Percentiles rank a stretch among this genome's conserved stretches.
phyloP scores from a whole-genome alignment of 306 rosid genomes.

The Cajanus cajan region DNA sequence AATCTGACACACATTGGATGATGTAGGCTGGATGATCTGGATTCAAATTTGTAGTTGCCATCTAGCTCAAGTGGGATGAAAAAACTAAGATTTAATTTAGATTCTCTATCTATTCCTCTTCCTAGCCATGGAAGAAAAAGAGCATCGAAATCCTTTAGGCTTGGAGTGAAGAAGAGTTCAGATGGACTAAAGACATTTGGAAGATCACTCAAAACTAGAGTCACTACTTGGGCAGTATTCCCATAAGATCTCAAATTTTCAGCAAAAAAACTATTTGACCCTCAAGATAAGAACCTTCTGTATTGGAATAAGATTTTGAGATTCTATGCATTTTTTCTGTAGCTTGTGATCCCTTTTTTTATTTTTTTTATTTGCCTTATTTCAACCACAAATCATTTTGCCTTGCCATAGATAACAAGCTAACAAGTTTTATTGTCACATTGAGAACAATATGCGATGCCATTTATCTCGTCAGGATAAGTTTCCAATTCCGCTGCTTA shows the following conservation, averaged over 20 bases:
- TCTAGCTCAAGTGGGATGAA: constrained; percentile 52
- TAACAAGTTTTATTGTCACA: constrained; percentile 50
- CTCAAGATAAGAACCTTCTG: constrained; percentile 79
- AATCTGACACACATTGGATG: constrained; percentile 28
- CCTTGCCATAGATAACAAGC: constrained; percentile 64
- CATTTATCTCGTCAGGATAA: constrained; percentile 69
- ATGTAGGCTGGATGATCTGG: constrained; percentile 72
- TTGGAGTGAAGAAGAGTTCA: constrained; percentile 62
- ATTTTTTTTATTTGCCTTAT: constrained; percentile 82
- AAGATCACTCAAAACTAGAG: constrained; percentile 60
- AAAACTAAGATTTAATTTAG: constrained; percentile 51
- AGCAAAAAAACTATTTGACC: constrained; percentile 66
- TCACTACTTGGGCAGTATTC: constrained; percentile 58
- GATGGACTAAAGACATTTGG: constrained; percentile 77
- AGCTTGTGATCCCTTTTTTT: constrained; percentile 83
- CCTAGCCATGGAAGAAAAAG: constrained; percentile 41
- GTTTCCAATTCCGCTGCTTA: constrained; percentile 70
- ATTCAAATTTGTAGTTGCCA: constrained; percentile 44
- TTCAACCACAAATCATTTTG: constrained; percentile 61
- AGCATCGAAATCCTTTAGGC: constrained; percentile 52
- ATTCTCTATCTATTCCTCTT: constrained; percentile 41
- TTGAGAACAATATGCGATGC: constrained; percentile 53
- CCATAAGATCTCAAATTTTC: constrained; percentile 81
- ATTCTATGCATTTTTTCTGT: constrained; percentile 72
- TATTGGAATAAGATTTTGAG: constrained; percentile 81